phyloP scores from a whole-genome alignment of 805 yeast species.

The Schwanniomyces vanrijiae region DNA sequence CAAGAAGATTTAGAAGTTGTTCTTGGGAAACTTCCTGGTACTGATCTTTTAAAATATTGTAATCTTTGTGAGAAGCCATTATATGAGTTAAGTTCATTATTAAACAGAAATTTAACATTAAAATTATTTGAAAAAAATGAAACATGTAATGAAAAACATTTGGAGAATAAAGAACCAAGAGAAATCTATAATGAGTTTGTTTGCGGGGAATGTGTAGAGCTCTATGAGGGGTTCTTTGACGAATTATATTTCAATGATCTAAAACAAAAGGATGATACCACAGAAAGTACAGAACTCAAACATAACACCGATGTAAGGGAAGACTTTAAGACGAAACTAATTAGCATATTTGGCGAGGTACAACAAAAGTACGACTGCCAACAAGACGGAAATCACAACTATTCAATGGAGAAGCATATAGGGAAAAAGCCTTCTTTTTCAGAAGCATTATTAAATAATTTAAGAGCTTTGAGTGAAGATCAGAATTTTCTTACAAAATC shows the following conservation, averaged over 20 bases:
- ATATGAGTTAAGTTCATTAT: conserved; percentile 55
- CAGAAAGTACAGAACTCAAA: neutral
- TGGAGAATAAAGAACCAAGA: neutral
- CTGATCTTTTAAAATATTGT: conserved; percentile 48
- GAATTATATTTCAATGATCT: conserved; percentile 25
- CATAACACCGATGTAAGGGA: neutral
- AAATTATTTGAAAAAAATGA: too few relatives aligned
- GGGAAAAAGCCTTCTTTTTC: conserved; percentile 2
- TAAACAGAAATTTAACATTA: conserved; percentile 16
- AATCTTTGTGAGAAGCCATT: conserved; percentile 70
- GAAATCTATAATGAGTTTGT: conserved; percentile 52
- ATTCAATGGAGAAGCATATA: neutral
- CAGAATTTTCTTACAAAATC: neutral
- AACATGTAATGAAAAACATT: neutral
- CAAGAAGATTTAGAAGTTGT: conserved; percentile 35
- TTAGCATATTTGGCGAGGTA: conserved; percentile 18
- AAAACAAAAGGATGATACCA: neutral
- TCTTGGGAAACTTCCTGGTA: conserved; percentile 39
- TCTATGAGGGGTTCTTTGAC: conserved; percentile 52
- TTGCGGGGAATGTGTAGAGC: conserved; percentile 60
- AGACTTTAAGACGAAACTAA: conserved; percentile 10
- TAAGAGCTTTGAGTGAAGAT: neutral
- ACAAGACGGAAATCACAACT: neutral
- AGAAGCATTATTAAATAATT: conserved; percentile 3
- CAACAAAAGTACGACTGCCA: conserved; percentile 15